These are phyloP conservation scores for Selaginella tamariscina DNA, from an alignment of 75 land plant genomes.

Conservation along the genomic window DNA sequence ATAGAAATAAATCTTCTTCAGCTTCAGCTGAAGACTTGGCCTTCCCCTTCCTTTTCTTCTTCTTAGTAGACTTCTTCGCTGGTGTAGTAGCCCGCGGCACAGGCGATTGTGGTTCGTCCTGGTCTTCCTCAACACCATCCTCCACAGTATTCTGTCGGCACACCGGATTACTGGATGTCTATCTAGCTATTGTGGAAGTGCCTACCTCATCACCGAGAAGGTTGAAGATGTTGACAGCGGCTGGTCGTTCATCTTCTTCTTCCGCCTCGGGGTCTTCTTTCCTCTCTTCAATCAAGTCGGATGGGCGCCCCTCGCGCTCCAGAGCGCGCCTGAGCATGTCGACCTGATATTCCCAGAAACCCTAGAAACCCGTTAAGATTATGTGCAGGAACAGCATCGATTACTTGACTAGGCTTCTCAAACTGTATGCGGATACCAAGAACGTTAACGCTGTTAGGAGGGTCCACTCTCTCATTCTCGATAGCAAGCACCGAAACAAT, in stretches of 20 bases:
- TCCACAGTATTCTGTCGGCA: not conserved
- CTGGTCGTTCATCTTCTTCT: not conserved
- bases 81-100: conserved; percentile 16
- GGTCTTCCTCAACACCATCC: not conserved
- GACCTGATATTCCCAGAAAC: too few relatives aligned
- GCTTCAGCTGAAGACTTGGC: conserved; percentile 20
- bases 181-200: too few relatives aligned
- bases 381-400: too few relatives aligned
- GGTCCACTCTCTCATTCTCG: not conserved
- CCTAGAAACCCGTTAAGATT: too few relatives aligned
- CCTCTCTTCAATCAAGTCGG: not conserved
- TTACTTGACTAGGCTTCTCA: not conserved
- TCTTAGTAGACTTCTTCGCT: conserved; percentile 46
- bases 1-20: conserved; percentile 24
- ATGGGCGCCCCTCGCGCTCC: not conserved
- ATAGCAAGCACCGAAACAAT: not conserved
- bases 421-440: not conserved
- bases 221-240: not conserved
- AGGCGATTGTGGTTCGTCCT: not conserved
- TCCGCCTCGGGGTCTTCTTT: not conserved
- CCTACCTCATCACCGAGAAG: not conserved
- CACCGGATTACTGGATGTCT: too few relatives aligned
- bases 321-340: not conserved
- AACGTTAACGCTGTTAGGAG: not conserved
- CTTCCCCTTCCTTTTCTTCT: conserved; percentile 39